phyloP scores from a whole-genome alignment of 345 rosid genomes.

The Dovyalis caffra region DNA sequence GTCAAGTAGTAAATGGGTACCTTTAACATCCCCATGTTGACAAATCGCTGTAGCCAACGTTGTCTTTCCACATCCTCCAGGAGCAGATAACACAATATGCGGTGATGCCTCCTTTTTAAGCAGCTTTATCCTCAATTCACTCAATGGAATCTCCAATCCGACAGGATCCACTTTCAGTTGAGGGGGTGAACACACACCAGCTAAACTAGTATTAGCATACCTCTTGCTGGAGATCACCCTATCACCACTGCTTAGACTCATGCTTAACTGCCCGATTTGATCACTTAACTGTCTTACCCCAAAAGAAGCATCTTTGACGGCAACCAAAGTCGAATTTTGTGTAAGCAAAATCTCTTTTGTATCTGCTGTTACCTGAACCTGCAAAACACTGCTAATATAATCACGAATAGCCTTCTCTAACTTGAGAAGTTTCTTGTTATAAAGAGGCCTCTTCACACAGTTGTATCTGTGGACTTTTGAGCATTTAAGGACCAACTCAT shows the following conservation, averaged over 20 bases:
- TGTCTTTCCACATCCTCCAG: constrained; percentile 33
- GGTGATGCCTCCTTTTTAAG: constrained; percentile 3
- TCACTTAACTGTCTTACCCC: not conserved
- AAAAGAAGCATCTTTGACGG: no score
- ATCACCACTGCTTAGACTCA: not conserved
- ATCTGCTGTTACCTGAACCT: not conserved
- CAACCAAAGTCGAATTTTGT: no score
- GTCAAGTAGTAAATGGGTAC: not conserved
- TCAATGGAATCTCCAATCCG: constrained; percentile 25
- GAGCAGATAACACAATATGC: constrained; percentile 24
- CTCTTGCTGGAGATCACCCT: constrained; percentile 1
- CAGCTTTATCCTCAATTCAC: constrained; percentile 18
- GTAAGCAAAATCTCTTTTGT: constrained; percentile 10
- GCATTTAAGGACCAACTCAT: not conserved
- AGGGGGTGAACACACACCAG: constrained; percentile 21
- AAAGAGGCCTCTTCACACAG: not conserved
- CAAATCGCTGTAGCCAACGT: constrained; percentile 26
- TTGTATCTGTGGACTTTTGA: not conserved
- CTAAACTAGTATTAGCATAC: not conserved
- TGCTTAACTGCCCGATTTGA: not conserved
- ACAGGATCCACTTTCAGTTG: constrained; percentile 19
- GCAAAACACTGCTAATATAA: not conserved
- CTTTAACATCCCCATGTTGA: constrained; percentile 18
- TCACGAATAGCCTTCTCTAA: not conserved
- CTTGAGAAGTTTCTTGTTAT: constrained; percentile 15